Evolutionary conservation across 805 yeast genomes (phyloP), one percentile per base, ranked within the genome.

Genomic region (Saccharomycopsis capsularis): DNA sequence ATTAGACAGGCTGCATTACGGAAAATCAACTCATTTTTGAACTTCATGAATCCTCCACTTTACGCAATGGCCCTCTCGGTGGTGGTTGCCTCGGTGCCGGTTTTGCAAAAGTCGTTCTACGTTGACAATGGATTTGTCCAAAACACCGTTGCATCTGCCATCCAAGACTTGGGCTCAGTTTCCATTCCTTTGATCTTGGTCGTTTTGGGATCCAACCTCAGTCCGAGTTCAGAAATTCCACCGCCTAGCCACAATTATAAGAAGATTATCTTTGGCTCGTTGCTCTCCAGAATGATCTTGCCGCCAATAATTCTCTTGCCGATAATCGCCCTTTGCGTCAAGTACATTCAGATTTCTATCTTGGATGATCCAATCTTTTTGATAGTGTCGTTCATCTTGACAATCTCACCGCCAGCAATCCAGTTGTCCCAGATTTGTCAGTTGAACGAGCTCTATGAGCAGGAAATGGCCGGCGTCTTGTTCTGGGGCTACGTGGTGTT

Each of bases 401-500:
- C 90, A 1, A 77, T 83, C 2, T 77, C 89, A 1, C 93, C 95
- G 2, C 93, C 95, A 2, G 93, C 91, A 3, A 84, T 85, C 56
- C 95, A 85, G 64, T 68, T 85, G 49, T 81, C 89, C 22, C 95
- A 85, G 61, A 85, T 85, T 53, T 82, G 88, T 47, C 91, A 83
- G 60, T 68, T 85, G 57, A 85, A 85, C 61, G 82, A 79, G 56
- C 70, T 84, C 41, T 85, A 76, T 63, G 90, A 85, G 60, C 80
- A 76, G 59, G 95, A 85, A 63, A 85, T 85, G 91, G 82, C 86
- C 0, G 87, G 87, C 25, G 84, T 85, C 16, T 67, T 85, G 55
- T 85, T 85, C 55, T 85, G 90, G 85, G 91, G 93, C 3, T 85
- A 85, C 57, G 91, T 78, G 16, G 73, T 85, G 2, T 65, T 85